A percentile compares a stretch with the other conserved stretches of the same genome.
Conservation (phyloP, 805 yeast genomes). For the Yarrowia sp. region DNA sequence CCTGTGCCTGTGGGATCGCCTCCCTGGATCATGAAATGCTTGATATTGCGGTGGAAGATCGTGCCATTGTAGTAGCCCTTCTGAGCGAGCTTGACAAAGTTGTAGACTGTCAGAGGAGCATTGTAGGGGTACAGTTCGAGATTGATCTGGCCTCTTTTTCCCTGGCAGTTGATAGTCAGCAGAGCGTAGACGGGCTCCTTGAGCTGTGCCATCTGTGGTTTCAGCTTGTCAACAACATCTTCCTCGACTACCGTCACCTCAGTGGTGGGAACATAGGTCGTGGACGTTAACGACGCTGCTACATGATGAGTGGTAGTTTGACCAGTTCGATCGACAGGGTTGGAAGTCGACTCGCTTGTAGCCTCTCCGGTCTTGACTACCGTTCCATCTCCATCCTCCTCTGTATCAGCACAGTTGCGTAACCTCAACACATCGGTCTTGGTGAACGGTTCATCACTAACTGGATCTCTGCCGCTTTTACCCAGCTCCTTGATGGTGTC, state of each 20-base stretch:
- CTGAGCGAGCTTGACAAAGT: slow-evolving; percentile 47
- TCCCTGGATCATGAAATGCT: slow-evolving; percentile 50
- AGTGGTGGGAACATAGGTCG: slow-evolving; percentile 8
- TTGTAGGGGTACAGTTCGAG: slow-evolving; percentile 45
- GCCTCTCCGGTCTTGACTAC: slow-evolving; percentile 42
- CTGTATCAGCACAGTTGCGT: slow-evolving; percentile 1
- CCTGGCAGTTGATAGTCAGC: slow-evolving; percentile 43
- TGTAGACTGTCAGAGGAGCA: slow-evolving; percentile 47
- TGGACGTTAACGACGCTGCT: slow-evolving; percentile 37
- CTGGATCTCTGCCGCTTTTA: slow-evolving; percentile 48
- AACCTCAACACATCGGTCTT: slow-evolving; percentile 45
- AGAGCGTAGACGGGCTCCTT: slow-evolving; percentile 46
- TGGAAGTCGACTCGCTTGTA: neutral
- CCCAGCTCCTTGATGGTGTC: slow-evolving; percentile 48
- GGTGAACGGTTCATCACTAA: slow-evolving; percentile 47
- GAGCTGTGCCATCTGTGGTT: slow-evolving; percentile 46
- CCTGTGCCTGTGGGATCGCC: slow-evolving; percentile 52
- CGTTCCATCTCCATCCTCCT: neutral
- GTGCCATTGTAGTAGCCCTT: slow-evolving; percentile 49
- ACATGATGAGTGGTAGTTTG: slow-evolving; percentile 28
- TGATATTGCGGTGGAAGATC: slow-evolving; percentile 48
- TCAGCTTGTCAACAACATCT: slow-evolving; percentile 42
- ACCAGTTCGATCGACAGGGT: slow-evolving; percentile 11
- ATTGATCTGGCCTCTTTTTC: slow-evolving; percentile 43
- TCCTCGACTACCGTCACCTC: slow-evolving; percentile 43